Evolutionary conservation across 106 monocot species (phyloP).

Genomic region (Dendrobium officinale): DNA sequence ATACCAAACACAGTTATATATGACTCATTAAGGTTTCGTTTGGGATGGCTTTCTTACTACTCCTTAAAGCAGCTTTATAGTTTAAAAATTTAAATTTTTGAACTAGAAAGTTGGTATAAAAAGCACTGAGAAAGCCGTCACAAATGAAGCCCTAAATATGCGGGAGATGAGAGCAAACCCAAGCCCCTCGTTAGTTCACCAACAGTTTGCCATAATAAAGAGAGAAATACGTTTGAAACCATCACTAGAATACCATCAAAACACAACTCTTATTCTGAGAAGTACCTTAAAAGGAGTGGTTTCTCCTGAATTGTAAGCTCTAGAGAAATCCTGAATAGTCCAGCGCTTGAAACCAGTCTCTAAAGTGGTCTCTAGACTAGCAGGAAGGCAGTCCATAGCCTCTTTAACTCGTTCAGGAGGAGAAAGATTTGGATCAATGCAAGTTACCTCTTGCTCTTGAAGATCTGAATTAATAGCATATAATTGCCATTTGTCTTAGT

Average conservation of each 20-base stretch:
- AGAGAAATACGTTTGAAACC: not conserved
- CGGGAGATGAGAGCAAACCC: too few relatives aligned
- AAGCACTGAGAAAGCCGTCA: too few relatives aligned
- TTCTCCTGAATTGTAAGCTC: constrained; percentile 59
- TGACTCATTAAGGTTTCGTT: too few relatives aligned
- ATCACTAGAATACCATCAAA: not conserved
- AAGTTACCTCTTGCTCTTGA: constrained; percentile 50
- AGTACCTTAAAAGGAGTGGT: constrained; percentile 60
- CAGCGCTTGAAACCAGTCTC: constrained; percentile 36
- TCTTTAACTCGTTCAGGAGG: constrained; percentile 51
- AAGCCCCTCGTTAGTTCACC: too few relatives aligned
- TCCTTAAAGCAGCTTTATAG: too few relatives aligned
- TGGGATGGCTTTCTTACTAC: too few relatives aligned
- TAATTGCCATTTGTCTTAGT: not conserved
- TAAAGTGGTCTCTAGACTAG: constrained; percentile 12
- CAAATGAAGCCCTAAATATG: too few relatives aligned
- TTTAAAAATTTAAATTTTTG: too few relatives aligned
- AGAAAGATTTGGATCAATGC: constrained; percentile 31
- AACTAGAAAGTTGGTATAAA: too few relatives aligned
- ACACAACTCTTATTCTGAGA: not conserved
- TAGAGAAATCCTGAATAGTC: constrained; percentile 66
- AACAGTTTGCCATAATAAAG: not conserved
- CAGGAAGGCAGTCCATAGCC: constrained; percentile 47
- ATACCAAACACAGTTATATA: too few relatives aligned
- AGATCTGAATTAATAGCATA: constrained; percentile 27